phyloP scores from a whole-genome alignment of 306 rosid genomes.

The Ammopiptanthus mongolicus region DNA sequence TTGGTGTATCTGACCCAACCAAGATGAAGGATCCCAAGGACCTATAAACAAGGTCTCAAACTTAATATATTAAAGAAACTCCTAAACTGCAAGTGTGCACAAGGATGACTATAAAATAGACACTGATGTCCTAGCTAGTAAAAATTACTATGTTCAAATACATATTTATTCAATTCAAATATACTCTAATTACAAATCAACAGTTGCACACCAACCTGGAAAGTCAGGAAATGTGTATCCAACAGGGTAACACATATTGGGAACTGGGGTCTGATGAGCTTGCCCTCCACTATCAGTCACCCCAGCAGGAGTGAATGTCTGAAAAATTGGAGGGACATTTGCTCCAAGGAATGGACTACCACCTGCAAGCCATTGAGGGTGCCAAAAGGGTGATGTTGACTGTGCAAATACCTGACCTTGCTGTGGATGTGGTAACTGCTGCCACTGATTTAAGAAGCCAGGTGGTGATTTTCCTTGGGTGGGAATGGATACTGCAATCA shows the following conservation, averaged over 20 bases:
- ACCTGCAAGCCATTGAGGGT: conserved; percentile 18
- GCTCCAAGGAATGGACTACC: conserved; percentile 20
- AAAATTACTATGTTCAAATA: not conserved
- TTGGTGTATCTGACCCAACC: conserved; percentile 47
- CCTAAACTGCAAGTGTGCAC: not conserved
- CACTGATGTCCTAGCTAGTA: not conserved
- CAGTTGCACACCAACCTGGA: conserved; percentile 35
- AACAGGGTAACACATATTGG: conserved; percentile 35
- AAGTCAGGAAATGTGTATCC: conserved; percentile 42
- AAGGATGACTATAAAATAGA: not conserved
- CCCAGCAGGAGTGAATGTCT: too few relatives aligned
- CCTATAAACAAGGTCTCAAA: conserved; percentile 31
- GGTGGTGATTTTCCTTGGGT: conserved; percentile 31
- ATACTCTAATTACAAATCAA: not conserved
- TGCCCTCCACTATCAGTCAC: too few relatives aligned
- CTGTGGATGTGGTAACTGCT: conserved; percentile 30
- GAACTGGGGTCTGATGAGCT: conserved; percentile 31
- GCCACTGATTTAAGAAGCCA: conserved; percentile 33
- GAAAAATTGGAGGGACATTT: conserved; percentile 20
- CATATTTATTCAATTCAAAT: not conserved
- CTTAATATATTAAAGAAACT: not conserved
- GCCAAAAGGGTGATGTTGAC: conserved; percentile 39
- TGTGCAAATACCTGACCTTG: conserved; percentile 29
- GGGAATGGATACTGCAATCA: conserved; percentile 18
- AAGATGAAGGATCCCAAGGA: conserved; percentile 38